phyloP scores from a whole-genome alignment of 768 basidiomycete species.

The Suillus brevipes region DNA sequence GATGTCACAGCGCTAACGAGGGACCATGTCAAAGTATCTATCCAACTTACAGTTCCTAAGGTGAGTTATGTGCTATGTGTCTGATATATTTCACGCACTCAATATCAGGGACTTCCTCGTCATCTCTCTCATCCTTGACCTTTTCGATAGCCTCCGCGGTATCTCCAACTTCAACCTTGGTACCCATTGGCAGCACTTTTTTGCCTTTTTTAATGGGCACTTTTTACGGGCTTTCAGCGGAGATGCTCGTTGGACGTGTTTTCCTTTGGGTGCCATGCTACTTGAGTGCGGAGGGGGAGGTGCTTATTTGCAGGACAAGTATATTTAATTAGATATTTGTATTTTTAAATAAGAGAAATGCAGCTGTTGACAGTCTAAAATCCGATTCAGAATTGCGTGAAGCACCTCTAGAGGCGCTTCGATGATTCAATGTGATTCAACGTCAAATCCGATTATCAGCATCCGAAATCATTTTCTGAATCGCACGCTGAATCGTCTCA shows the following conservation, averaged over 20 bases:
- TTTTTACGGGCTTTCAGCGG: background rate
- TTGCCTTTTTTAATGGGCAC: background rate
- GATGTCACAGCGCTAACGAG: no score
- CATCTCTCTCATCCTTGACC: background rate
- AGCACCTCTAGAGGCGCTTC: background rate
- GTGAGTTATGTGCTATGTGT: background rate
- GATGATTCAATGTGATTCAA: background rate
- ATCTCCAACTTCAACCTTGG: background rate
- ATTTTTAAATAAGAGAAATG: background rate
- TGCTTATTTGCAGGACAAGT: background rate
- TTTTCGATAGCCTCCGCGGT: background rate
- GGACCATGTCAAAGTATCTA: no score
- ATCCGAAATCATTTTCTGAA: background rate
- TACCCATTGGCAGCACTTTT: background rate
- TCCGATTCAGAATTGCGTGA: background rate
- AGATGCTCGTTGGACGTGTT: background rate
- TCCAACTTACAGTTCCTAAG: no score
- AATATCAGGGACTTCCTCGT: background rate
- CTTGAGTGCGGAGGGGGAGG: background rate
- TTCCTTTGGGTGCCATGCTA: background rate
- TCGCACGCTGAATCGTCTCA: no score
- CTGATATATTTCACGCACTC: background rate
- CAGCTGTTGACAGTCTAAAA: background rate
- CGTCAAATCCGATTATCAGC: background rate
- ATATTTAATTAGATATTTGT: background rate